phyloP scores from a whole-genome alignment of 331 rosid species.

The Quercus phellos region DNA sequence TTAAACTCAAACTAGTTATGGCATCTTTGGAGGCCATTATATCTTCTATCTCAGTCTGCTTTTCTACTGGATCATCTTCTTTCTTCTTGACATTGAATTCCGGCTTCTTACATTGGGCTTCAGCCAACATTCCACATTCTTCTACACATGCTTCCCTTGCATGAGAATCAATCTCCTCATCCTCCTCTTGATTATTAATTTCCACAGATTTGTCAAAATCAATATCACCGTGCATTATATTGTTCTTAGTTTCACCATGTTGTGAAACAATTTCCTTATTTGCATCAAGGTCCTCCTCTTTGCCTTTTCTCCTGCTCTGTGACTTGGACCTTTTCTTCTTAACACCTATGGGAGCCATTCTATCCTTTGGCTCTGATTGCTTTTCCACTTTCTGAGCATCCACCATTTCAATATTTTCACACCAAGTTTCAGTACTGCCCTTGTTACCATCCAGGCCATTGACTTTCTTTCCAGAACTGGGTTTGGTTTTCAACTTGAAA shows the following conservation, averaged over 20 bases:
- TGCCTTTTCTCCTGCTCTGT: not conserved
- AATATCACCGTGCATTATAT: not conserved
- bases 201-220: not conserved
- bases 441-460: not conserved
- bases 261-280: not conserved
- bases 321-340: not conserved
- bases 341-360: not conserved
- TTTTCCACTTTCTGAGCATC: not conserved
- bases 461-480: not conserved
- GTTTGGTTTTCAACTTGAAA: slow-evolving; percentile 1
- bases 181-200: not conserved
- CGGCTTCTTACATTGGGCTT: not conserved
- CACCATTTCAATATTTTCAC: not conserved
- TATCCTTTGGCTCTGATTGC: not conserved
- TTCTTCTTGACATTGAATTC: not conserved
- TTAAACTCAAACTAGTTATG: not conserved
- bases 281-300: not conserved
- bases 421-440: not conserved
- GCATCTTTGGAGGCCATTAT: not conserved
- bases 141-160: not conserved
- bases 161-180: not conserved
- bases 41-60: not conserved
- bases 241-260: not conserved
- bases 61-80: not conserved
- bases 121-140: not conserved